Percentiles rank a stretch among this genome's conserved stretches.
Conservation (phyloP, 768 basidiomycete species). For the Kwoniella dendrophila region DNA sequence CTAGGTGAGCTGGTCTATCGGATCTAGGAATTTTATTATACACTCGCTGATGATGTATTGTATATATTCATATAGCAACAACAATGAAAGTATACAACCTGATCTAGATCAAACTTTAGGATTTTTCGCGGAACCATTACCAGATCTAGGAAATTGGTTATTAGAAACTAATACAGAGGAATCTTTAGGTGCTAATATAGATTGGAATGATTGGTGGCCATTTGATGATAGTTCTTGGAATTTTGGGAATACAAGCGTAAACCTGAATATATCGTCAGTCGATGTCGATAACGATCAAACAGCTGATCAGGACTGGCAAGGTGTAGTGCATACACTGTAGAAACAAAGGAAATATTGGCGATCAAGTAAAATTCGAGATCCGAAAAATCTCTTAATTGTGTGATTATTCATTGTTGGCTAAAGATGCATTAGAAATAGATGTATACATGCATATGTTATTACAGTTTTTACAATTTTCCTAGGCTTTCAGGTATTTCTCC, state of each 20-base stretch:
- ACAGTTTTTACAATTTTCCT: too few species aligned
- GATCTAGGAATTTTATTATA: too few species aligned
- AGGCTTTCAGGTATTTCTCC: too few species aligned
- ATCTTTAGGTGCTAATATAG: not conserved
- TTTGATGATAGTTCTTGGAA: slow-evolving; percentile 17
- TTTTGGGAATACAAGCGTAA: not conserved
- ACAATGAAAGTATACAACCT: not conserved
- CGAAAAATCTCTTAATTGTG: too few species aligned
- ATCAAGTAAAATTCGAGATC: too few species aligned
- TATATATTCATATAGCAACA: not conserved
- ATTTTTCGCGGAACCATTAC: slow-evolving; percentile 1
- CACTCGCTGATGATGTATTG: too few species aligned
- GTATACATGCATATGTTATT: too few species aligned
- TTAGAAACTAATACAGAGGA: slow-evolving; percentile 6
- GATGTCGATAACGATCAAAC: not conserved
- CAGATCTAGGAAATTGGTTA: slow-evolving; percentile 9
- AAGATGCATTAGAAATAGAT: too few species aligned
- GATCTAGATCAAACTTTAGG: not conserved
- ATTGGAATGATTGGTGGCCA: slow-evolving; percentile 19
- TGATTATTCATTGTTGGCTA: too few species aligned
- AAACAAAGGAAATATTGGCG: too few species aligned
- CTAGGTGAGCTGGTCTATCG: too few species aligned
- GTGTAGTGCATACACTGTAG: slow-evolving; percentile 7
- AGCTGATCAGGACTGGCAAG: slow-evolving; percentile 6
- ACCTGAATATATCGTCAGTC: not conserved